Evolutionary conservation across 495 filamentous ascomycete genomes (phyloP), one percentile per base, ranked within the genome.

Genomic region (Chaetomidium leptoderma): DNA sequence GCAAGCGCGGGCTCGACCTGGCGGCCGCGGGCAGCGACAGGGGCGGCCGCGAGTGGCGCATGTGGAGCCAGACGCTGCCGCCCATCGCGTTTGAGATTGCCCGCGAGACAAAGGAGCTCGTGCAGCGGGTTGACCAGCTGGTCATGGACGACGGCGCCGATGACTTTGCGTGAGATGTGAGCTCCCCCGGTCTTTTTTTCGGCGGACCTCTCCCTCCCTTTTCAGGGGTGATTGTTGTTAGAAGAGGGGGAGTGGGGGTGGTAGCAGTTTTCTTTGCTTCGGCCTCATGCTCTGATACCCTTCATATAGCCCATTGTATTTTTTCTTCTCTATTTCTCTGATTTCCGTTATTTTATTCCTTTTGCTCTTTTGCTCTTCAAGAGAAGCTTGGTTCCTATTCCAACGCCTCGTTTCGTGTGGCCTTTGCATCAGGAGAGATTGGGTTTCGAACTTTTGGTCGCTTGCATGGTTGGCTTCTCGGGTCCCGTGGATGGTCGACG

Each of bases 1-100:
- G 82, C n/a, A 78, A 81, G 19, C 79, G 84, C 53, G 86, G 85
- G 57, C 74, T 83, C 56, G 74, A 79, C 2, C 75, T 84, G 1
- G 76, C 75, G 9, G 75, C 73, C 19, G 70, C 67, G 32, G 76
- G 74, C 30, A 64, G 72, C 7, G 74, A 73, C 26, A 70, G 80
- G 23, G 70, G 71, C 35, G 76, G 81, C 54, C 69, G 60, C 53
- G 76, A 70, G 69, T 80, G 83, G 74, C 83, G 81, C 44, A 83
- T 80, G 64, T 85, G 85, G 74, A 86, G 81, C 46, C 84, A 85
- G 66, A 86, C 79, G 45, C 74, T 91, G 43, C 88, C 91, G 17
- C 90, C 90, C 9, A 83, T 95, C 60, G 90, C 90, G 17, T 95
- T 95, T 70, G 88, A 91, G 74, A 86, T 93, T 65, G 91, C 89